Base-by-base conservation (phyloP, 306 rosid species). In the Gynostemma pentaphyllum region DNA sequence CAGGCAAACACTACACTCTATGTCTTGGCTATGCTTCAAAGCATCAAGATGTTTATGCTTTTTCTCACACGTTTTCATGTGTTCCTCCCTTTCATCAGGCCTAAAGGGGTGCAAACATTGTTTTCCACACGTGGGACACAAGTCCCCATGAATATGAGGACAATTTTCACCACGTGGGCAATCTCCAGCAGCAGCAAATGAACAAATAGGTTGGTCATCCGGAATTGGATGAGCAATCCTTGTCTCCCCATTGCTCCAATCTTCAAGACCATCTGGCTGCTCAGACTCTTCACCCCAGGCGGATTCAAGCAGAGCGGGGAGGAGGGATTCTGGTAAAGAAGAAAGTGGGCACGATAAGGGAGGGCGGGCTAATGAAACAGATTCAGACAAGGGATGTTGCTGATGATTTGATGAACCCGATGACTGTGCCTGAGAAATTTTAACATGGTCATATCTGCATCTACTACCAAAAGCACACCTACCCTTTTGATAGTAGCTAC, bases 1-100 rank as follows among this genome's bases (percentile, higher is more conserved):
- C 59, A 94, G 83, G 75, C 99, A 94, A 32, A 94, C 99, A 75
- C 94, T 79, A 77, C 99, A 94, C 78, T 94, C 99, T 66, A 94
- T 86, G 64, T 94, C 99, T 78, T 88, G 99, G 78, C 99, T 94
- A 36, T 51, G 67, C 74, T 82, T 86, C 78, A 94, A 74, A 34
- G 95, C 85, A 68, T 94, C 97, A 2, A 94, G 84, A 56, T 94
- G 83, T 71, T 81, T 88, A 53, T 82, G 95, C 75, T 69, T 94
- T 70, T 75, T 84, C 71, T 81, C 79, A 48, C 99, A 94, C n/a
- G 18, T 76, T 73, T 67, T 78, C 70, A 75, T 54, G 74, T 94
- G 99, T 52, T 94, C 97, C 74, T 81, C 95, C 76, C 85, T 86
- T 85, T 94, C 99, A 67, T 74, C 81, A 11, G 82, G 75, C 63